Evolutionary conservation across 1,284 basidiomycete genomes (phyloP).

Genomic region (Cutaneotrichosporon sp.): DNA sequence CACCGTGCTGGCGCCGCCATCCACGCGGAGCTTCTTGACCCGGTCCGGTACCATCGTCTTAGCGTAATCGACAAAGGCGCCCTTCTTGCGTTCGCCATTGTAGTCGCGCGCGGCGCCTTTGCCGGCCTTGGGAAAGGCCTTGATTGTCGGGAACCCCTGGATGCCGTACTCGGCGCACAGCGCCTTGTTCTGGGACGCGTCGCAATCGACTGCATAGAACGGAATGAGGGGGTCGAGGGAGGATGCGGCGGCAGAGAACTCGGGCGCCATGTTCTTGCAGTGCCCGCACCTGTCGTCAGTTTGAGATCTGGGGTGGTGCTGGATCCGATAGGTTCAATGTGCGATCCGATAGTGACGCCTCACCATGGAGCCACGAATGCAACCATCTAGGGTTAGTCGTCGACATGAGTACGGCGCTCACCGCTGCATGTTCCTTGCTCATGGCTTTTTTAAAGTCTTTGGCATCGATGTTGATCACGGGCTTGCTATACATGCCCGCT

Average conservation of each 20-base stretch:
- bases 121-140: constrained; percentile 74
- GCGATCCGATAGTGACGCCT: constrained; percentile 37
- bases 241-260: constrained; percentile 76
- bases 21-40: constrained; percentile 62
- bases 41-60: constrained; percentile 68
- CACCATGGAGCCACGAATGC: constrained; percentile 88
- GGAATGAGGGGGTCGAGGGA: constrained; percentile 80
- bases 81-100: constrained; percentile 70
- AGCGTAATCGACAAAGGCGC: constrained; percentile 73
- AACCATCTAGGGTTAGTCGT: constrained; percentile 57
- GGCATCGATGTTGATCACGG: constrained; percentile 72
- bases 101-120: constrained; percentile 68
- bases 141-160: constrained; percentile 90
- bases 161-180: constrained; percentile 82
- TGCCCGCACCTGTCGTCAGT: constrained; percentile 57
- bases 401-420: constrained; percentile 16
- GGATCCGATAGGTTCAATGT: constrained; percentile 12
- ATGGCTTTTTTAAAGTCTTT: constrained; percentile 71
- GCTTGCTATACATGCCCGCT: constrained; percentile 71
- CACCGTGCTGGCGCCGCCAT: constrained; percentile 54
- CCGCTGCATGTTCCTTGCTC: constrained; percentile 67
- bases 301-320: not conserved
- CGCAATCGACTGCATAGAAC: constrained; percentile 87
- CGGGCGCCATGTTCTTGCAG: constrained; percentile 81
- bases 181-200: constrained; percentile 74